These are phyloP conservation scores for Rhynchosporium agropyri DNA, from an alignment of 2,329 filamentous ascomycete species.

Conservation along the genomic window DNA sequence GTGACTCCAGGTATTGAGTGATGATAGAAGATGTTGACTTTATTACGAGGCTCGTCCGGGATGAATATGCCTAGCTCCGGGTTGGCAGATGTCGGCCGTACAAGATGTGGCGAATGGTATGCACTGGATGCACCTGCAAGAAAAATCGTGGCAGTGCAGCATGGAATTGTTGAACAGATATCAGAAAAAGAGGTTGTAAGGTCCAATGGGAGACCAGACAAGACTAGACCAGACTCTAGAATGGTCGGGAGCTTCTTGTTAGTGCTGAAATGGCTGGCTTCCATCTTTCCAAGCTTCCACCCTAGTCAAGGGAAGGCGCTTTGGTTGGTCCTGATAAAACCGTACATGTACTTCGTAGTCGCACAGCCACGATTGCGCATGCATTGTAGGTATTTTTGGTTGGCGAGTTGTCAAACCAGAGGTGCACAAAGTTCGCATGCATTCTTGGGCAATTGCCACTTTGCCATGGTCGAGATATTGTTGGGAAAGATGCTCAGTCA, in stretches of 20 bases:
- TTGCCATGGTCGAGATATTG: not conserved
- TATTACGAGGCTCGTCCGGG: no score
- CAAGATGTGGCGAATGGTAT: conserved; percentile 8
- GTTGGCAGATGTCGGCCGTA: not conserved
- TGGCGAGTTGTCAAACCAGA: conserved; percentile 25
- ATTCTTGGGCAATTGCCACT: not conserved
- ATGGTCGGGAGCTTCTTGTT: not conserved
- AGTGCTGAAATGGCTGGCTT: conserved; percentile 18
- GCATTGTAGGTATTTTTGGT: conserved; percentile 17
- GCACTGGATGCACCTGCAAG: not conserved
- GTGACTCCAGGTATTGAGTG: no score
- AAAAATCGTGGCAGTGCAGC: not conserved
- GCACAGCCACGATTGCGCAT: conserved; percentile 29
- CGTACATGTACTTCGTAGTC: conserved; percentile 20
- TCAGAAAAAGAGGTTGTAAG: conserved; percentile 6
- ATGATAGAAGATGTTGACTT: no score
- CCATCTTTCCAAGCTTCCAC: conserved; percentile 21
- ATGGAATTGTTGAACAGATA: conserved; percentile 17
- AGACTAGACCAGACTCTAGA: not conserved
- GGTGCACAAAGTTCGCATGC: conserved; percentile 9
- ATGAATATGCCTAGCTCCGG: no score
- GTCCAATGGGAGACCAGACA: conserved; percentile 23
- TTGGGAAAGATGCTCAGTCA: not conserved
- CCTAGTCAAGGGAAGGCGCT: conserved; percentile 16
- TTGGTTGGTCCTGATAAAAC: conserved; percentile 18